Percentiles rank a stretch among this genome's conserved stretches.
Conservation (phyloP, 257 asterid species). For the Forsythia suspensa region DNA sequence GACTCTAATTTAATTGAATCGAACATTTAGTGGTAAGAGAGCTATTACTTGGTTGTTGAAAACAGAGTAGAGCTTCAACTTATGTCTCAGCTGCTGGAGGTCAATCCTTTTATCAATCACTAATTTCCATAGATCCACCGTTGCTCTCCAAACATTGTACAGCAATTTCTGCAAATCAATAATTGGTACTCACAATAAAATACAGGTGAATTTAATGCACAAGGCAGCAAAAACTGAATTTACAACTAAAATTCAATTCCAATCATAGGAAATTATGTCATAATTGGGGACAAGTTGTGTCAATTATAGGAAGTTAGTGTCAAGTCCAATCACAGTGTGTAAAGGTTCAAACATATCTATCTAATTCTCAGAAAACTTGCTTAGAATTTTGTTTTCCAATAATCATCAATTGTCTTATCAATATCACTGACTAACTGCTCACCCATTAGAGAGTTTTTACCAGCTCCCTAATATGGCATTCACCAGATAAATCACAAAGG, state of each 20-base stretch:
- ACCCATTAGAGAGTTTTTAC: slow-evolving; percentile 1
- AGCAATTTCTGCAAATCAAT: slow-evolving; percentile 57
- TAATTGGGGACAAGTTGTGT: neutral
- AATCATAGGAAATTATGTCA: neutral
- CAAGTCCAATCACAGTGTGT: neutral
- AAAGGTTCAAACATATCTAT: neutral
- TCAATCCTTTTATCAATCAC: slow-evolving; percentile 53
- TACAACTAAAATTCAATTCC: slow-evolving; percentile 8
- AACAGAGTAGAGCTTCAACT: slow-evolving; percentile 57
- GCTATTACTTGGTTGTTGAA: slow-evolving; percentile 61
- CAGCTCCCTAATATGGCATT: neutral
- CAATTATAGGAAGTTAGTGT: too few species aligned
- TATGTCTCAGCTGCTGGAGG: slow-evolving; percentile 60
- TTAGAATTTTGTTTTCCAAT: neutral
- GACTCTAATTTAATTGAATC: too few species aligned
- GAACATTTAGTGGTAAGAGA: neutral
- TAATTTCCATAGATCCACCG: slow-evolving; percentile 48
- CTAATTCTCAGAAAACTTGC: neutral
- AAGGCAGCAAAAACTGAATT: neutral
- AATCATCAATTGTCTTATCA: neutral
- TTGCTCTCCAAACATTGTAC: slow-evolving; percentile 60
- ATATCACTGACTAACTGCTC: neutral
- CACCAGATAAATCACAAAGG: neutral
- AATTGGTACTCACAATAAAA: neutral
- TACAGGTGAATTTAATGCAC: neutral